phyloP scores from a whole-genome alignment of 129 eudicot species.

The Ambrosia artemisiifolia region DNA sequence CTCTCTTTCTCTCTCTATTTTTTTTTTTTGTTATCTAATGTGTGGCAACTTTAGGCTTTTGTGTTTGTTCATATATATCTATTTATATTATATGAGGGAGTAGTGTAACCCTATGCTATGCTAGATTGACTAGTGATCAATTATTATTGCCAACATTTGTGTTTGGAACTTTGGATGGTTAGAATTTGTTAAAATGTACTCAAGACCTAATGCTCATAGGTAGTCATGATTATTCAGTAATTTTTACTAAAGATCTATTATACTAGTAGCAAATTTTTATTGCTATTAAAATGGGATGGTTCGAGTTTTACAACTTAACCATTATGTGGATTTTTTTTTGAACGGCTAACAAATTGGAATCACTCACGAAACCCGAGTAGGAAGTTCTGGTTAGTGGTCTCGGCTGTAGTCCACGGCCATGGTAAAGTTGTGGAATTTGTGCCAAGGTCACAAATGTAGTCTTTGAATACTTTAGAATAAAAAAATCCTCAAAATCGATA shows the following conservation, averaged over 20 bases:
- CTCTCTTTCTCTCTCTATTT: conserved; percentile 28
- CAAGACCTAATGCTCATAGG: neutral
- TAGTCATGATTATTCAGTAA: neutral
- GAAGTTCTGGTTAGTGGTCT: too few species aligned
- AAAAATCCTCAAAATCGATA: too few species aligned
- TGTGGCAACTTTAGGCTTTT: conserved; percentile 41
- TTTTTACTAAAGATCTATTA: neutral
- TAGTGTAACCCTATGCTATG: conserved; percentile 26
- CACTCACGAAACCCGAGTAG: too few species aligned
- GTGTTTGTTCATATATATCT: conserved; percentile 26
- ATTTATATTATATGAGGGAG: conserved; percentile 18
- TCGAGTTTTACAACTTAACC: too few species aligned
- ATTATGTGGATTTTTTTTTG: too few species aligned
- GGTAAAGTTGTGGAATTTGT: too few species aligned
- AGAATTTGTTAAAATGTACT: neutral
- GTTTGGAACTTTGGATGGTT: neutral
- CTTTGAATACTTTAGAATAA: too few species aligned
- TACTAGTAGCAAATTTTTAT: too few species aligned
- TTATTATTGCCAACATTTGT: neutral
- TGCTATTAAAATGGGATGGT: too few species aligned
- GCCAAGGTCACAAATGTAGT: too few species aligned
- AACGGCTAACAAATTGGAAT: too few species aligned
- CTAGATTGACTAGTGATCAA: neutral
- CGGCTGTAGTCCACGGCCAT: too few species aligned
- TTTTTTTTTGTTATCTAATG: conserved; percentile 37